These are phyloP conservation scores for Rhytidiadelphus loreus DNA, from an alignment of 225 moss, liverwort and hornwort species.

Conservation along the genomic window DNA sequence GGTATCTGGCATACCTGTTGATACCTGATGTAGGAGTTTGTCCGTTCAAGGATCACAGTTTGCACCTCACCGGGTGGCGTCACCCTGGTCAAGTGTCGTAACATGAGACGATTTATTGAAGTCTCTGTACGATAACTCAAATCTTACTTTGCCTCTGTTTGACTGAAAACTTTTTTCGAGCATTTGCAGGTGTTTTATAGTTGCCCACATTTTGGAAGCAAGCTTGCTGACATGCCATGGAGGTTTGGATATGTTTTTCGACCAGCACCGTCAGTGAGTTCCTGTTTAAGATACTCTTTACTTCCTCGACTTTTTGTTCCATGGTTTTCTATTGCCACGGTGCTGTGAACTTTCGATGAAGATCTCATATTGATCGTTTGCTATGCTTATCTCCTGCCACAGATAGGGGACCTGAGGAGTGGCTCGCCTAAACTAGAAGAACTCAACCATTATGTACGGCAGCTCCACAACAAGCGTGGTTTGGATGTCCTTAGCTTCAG, in stretches of 20 bases:
- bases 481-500: conserved; percentile 94
- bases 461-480: conserved; percentile 66
- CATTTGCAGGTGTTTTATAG: conserved; percentile 80
- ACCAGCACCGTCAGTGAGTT: conserved; percentile 86
- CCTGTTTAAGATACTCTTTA: background rate
- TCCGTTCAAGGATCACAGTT: background rate
- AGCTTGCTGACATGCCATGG: conserved; percentile 99
- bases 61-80: background rate
- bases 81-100: background rate
- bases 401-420: conserved; percentile 91
- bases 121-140: background rate
- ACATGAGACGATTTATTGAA: background rate
- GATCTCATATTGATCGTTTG: background rate
- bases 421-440: conserved; percentile 94
- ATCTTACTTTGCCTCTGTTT: background rate
- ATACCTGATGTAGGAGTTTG: background rate
- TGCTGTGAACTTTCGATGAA: background rate
- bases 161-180: background rate
- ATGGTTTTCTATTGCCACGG: background rate
- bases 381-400: background rate
- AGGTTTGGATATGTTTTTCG: conserved; percentile 90
- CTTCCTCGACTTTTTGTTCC: background rate
- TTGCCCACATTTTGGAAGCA: conserved; percentile 99
- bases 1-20: background rate
- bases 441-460: conserved; percentile 65